Base-by-base conservation (phyloP, 495 filamentous ascomycete genomes). In the Xylaria curta region DNA sequence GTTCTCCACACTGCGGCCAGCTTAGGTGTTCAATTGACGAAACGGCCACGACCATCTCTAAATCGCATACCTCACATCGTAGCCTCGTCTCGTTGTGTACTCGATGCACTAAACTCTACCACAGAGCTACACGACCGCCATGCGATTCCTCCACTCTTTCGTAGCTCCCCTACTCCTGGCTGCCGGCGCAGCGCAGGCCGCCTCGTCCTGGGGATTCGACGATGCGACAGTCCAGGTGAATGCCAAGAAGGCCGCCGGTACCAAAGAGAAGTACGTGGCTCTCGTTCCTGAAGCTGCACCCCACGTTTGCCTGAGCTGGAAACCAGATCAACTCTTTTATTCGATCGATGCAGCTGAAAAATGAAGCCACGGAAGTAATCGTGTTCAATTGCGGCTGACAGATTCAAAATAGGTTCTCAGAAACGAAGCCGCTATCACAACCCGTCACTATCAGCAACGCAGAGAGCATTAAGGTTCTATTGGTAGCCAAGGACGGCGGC, bases 211-310 rank as follows among this genome's bases (percentile, higher is more conserved):
- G 94, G 88, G 89, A 24, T 96, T 96, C 80, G 88, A 91, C 78
- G 94, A 97, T 86, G 94, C 91, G 79, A 93, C 89, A 76, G 82
- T 97, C 80, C 88, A 90, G 67, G 87, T 97, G 74, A 88, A 89
- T 78, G 81, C 87, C 61, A 97, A 82, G 78, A 82, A 94, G 84
- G 89, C 87, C 26, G 91, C 82, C 68, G 88, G 87, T 28, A 78
- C 88, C 75, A 97, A 94, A 82, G 89, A 94, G 81, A 89, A 91
- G 93, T 95, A 87, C 53, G 85, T 76, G 71, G 7, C 40, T 51
- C 44, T 63, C 58, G n/a, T 26, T n/a, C 19, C 40, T 19, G 46
- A 42, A 19, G 17, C 51, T 54, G 51, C 51, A 26, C 26, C 24
- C 44, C 9, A 40, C 5, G 54, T 54, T 51, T 13, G 21, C 49